Evolutionary conservation across 1,284 basidiomycete species (phyloP).

Genomic region (Singerocomus inundabilis): DNA sequence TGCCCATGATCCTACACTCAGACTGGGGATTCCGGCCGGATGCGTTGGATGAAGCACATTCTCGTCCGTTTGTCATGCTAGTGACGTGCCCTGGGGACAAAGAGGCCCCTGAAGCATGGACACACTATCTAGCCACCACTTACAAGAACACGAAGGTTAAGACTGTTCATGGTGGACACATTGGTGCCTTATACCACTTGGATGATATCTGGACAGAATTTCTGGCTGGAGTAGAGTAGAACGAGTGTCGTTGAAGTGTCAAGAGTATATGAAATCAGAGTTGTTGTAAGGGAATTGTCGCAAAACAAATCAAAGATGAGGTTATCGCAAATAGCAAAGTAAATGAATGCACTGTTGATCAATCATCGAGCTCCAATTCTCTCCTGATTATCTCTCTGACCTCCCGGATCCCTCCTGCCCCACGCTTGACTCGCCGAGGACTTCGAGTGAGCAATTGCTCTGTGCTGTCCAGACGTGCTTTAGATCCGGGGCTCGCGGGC

Average conservation of each 20-base stretch:
- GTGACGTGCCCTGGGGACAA: slow-evolving; percentile 41
- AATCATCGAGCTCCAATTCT: slow-evolving; percentile 70
- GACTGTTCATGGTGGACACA: slow-evolving; percentile 46
- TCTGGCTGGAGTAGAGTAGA: slow-evolving; percentile 24
- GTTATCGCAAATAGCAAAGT: slow-evolving; percentile 29
- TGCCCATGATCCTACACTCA: slow-evolving; percentile 44
- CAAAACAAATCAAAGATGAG: slow-evolving; percentile 27
- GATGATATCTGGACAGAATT: slow-evolving; percentile 48
- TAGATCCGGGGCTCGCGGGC: slow-evolving; percentile 38
- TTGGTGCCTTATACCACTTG: slow-evolving; percentile 42
- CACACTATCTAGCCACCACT: slow-evolving; percentile 43
- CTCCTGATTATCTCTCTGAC: slow-evolving; percentile 75
- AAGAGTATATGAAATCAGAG: neutral
- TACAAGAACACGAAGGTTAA: slow-evolving; percentile 42
- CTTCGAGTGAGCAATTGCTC: slow-evolving; percentile 62
- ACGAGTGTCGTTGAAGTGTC: slow-evolving; percentile 2
- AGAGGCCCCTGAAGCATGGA: slow-evolving; percentile 39
- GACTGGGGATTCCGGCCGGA: slow-evolving; percentile 53
- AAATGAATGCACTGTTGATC: slow-evolving; percentile 35
- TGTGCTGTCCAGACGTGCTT: slow-evolving; percentile 49
- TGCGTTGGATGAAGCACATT: slow-evolving; percentile 44
- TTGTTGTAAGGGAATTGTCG: slow-evolving; percentile 11
- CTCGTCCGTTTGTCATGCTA: slow-evolving; percentile 44
- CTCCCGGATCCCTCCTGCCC: slow-evolving; percentile 68
- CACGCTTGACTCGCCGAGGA: slow-evolving; percentile 64